These are phyloP conservation scores for Aspergillus brasiliensis DNA, from an alignment of 2,329 filamentous ascomycete genomes.

Conservation along the genomic window DNA sequence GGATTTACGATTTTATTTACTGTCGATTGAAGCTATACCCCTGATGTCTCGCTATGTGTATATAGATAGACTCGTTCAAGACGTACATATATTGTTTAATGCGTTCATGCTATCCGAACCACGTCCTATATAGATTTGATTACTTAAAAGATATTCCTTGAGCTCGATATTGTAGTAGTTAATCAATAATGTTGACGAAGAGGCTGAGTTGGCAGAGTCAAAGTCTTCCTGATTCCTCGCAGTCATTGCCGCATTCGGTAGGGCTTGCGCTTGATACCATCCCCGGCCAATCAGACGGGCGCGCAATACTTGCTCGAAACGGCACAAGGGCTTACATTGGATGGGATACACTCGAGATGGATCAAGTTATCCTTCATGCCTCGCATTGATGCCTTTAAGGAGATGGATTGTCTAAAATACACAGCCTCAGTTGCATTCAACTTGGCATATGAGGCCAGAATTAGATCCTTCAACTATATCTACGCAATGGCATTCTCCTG, in stretches of 20 bases:
- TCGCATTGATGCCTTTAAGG: neutral
- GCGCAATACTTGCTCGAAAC: neutral
- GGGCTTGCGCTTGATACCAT: neutral
- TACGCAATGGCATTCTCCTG: neutral
- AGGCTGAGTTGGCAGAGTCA: neutral
- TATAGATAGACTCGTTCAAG: slow-evolving; percentile 15
- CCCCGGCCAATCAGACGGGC: neutral
- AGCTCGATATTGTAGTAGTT: neutral
- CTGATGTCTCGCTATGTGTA: slow-evolving; percentile 11
- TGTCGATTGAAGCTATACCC: slow-evolving; percentile 15
- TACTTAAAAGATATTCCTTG: too few relatives aligned
- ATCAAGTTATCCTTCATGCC: neutral
- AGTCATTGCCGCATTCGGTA: slow-evolving; percentile 4
- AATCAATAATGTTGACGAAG: neutral
- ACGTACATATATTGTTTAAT: slow-evolving; percentile 5
- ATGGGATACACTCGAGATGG: neutral
- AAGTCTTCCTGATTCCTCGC: neutral
- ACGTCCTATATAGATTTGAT: neutral
- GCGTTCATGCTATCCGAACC: neutral
- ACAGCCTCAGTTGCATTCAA: neutral
- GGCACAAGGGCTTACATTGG: too few relatives aligned
- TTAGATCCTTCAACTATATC: neutral
- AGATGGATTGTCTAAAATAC: neutral
- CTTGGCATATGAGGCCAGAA: too few relatives aligned
- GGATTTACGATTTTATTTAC: neutral